Conservation (phyloP, 257 asterid genomes). For the Voacanga thouarsii region DNA sequence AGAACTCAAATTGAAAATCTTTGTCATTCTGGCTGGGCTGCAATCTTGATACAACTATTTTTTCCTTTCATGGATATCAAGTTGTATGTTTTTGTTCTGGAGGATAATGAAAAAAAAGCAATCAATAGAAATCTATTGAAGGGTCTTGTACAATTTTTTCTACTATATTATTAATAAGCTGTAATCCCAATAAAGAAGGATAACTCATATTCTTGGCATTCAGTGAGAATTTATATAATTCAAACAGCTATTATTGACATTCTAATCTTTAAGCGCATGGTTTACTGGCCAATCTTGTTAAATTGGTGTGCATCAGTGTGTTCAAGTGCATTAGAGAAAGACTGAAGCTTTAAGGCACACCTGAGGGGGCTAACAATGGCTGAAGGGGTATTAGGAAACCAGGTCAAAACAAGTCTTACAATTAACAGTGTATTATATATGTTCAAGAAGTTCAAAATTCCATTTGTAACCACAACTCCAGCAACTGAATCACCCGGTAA, state of each 20-base stretch:
- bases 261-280: background rate
- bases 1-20: background rate
- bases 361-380: slow-evolving; percentile 80
- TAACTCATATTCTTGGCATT: background rate
- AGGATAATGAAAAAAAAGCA: no score
- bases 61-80: no score
- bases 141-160: background rate
- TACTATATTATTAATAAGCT: no score
- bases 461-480: slow-evolving; percentile 69
- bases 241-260: background rate
- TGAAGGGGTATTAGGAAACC: slow-evolving; percentile 94
- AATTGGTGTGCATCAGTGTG: background rate
- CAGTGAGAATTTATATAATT: background rate
- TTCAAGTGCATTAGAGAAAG: slow-evolving; percentile 13
- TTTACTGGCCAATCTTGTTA: background rate
- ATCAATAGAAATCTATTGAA: no score
- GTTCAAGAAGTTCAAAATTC: slow-evolving; percentile 69
- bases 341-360: slow-evolving; percentile 27
- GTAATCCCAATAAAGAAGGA: background rate
- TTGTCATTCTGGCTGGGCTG: background rate
- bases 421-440: slow-evolving; percentile 75
- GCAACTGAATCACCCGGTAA: slow-evolving; percentile 87
- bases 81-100: background rate
- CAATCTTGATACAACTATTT: background rate
- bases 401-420: slow-evolving; percentile 78